Evolutionary conservation across 2,329 filamentous ascomycete species (phyloP).

Genomic region (Pseudogymnoascus sp.): DNA sequence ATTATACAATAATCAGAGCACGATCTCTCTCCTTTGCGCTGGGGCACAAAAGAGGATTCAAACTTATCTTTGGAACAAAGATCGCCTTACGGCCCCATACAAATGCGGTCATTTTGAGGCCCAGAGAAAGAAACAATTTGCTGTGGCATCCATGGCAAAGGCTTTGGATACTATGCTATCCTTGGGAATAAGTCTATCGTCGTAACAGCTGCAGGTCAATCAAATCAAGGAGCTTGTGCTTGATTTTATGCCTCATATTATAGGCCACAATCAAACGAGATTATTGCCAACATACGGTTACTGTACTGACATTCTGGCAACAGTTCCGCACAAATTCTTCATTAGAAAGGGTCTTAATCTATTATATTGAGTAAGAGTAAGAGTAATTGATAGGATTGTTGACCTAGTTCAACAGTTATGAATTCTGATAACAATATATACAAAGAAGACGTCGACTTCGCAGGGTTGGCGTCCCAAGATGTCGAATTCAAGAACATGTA

Average conservation of each 20-base stretch:
- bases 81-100: neutral
- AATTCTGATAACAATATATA: conserved; percentile 37
- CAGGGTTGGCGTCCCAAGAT: conserved; percentile 48
- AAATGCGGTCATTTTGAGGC: neutral
- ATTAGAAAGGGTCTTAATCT: neutral
- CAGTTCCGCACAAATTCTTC: neutral
- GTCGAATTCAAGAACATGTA: conserved; percentile 50
- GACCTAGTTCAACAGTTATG: neutral
- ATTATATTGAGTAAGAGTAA: neutral
- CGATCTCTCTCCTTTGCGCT: no score
- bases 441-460: conserved; percentile 52
- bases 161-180: neutral
- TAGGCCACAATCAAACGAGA: neutral
- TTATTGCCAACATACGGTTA: neutral
- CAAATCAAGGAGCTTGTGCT: no score
- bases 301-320: neutral
- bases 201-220: no score
- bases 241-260: neutral
- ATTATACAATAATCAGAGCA: no score
- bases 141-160: neutral
- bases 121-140: neutral
- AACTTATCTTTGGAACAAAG: neutral
- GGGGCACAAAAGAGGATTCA: no score
- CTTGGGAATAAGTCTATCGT: no score
- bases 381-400: neutral